These are phyloP conservation scores for Parascedosporium putredinis DNA, from an alignment of 2,329 filamentous ascomycete genomes.

Conservation along the genomic window DNA sequence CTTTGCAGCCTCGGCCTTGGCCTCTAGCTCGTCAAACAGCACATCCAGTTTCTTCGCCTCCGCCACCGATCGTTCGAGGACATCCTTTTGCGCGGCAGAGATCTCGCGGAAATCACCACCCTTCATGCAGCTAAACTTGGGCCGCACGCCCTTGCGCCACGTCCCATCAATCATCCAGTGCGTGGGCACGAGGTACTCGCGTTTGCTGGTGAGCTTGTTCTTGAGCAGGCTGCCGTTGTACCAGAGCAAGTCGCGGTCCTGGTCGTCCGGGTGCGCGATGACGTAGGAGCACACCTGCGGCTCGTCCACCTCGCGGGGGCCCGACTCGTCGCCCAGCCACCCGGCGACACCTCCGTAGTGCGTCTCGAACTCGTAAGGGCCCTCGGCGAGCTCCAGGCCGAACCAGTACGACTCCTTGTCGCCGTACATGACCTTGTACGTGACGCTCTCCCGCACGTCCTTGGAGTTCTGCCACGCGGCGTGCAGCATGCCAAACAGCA, in stretches of 20 bases:
- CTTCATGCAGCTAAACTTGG: constrained; percentile 28
- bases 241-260: constrained; percentile 25
- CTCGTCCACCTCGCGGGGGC: constrained; percentile 6
- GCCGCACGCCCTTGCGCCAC: constrained; percentile 23
- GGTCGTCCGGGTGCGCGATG: constrained; percentile 31
- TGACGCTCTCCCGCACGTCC: constrained; percentile 24
- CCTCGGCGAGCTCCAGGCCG: constrained; percentile 28
- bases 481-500: constrained; percentile 29
- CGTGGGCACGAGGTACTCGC: constrained; percentile 24
- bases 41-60: constrained; percentile 3
- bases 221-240: constrained; percentile 32
- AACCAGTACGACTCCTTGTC: constrained; percentile 38
- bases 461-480: constrained; percentile 33
- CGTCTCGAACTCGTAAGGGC: constrained; percentile 26
- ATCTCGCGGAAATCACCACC: constrained; percentile 1
- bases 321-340: constrained; percentile 13
- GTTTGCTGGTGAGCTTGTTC: constrained; percentile 23
- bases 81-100: not conserved
- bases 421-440: constrained; percentile 30
- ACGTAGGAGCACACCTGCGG: constrained; percentile 26
- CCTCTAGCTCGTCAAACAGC: not conserved
- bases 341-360: constrained; percentile 32
- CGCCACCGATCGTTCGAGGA: not conserved
- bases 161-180: constrained; percentile 29
- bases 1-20: too few relatives aligned